Base-by-base conservation (phyloP, 2,329 filamentous ascomycete genomes). In the Aspergillus niger region DNA sequence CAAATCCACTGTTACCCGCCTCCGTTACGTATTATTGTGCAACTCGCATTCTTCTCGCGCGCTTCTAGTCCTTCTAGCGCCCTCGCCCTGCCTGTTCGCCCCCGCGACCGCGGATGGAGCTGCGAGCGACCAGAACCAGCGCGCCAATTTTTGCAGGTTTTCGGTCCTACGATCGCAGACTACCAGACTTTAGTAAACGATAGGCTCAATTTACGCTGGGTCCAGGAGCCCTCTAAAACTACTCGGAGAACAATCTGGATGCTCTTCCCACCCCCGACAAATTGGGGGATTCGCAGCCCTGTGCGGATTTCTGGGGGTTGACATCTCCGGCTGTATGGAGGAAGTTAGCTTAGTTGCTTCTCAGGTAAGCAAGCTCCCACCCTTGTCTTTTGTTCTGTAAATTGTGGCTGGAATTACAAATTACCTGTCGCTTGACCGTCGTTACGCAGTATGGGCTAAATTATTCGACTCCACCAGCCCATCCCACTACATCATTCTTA, bases 11-110 rank as follows among this genome's bases (percentile, higher is more conserved):
- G 52, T 52, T 67, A 61, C 61, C 63, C 63, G 62, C 54, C 61
- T 58, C 63, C 58, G 64, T 67, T 66, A 66, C 65, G 64, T 58
- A 64, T 62, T 59, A 50, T 56, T 36, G 55, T 63, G 56, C 59
- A 15, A 61, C 65, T 60, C 56, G 36, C 59, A 63, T 63, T 64
- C 61, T 68, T 68, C 66, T 66, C 59, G 59, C 47, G 44, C 43
- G 55, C 58, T 65, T 65, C 63, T 63, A 65, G 56, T 63, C 58
- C 51, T 68, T 68, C 66, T 68, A 68, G 66, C 65, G 63, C 55
- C 32, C 53, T 62, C 55, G 54, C 60, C 63, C 57, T 58, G 43
- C 57, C 41, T 51, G 56, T 41, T 59, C 54, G 52, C 55, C 60
- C 54, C 63, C 59, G 58, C 60, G 54, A 58, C 44, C 57, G 44